Evolutionary conservation across 306 rosid genomes (phyloP).

Genomic region (Casuarina equisetifolia): DNA sequence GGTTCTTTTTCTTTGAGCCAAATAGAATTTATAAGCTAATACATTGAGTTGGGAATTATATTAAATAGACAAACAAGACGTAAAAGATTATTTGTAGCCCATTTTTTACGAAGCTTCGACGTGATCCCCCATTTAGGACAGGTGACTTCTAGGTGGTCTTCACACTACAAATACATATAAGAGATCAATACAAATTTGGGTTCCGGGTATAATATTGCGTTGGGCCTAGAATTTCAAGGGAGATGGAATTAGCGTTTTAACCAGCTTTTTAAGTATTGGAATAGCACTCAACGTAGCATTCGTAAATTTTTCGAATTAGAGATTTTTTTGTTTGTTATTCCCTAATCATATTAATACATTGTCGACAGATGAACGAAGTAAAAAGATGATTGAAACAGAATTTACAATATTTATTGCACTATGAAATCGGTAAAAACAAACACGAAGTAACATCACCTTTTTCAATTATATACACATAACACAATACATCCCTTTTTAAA

Average conservation of each 20-base stretch:
- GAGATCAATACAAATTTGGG: too few relatives aligned
- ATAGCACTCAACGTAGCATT: not conserved
- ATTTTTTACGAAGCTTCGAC: too few relatives aligned
- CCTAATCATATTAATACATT: not conserved
- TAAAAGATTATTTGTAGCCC: too few relatives aligned
- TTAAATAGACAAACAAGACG: too few relatives aligned
- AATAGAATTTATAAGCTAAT: too few relatives aligned
- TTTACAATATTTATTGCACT: conserved; percentile 1
- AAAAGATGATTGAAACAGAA: not conserved
- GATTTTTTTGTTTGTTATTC: not conserved
- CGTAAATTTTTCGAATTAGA: not conserved
- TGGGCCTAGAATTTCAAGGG: too few relatives aligned
- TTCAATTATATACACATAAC: conserved; percentile 29
- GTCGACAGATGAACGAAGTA: not conserved
- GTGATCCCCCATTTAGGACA: too few relatives aligned
- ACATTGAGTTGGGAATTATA: too few relatives aligned
- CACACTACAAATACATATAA: too few relatives aligned
- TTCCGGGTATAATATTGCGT: too few relatives aligned
- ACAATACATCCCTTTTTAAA: not conserved
- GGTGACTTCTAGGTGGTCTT: too few relatives aligned
- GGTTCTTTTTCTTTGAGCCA: too few relatives aligned
- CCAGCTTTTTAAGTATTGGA: not conserved
- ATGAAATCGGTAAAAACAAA: not conserved
- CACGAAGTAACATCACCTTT: not conserved
- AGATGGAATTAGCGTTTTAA: not conserved